phyloP scores from a whole-genome alignment of 495 filamentous ascomycete species.

The Penicillium herquei region DNA sequence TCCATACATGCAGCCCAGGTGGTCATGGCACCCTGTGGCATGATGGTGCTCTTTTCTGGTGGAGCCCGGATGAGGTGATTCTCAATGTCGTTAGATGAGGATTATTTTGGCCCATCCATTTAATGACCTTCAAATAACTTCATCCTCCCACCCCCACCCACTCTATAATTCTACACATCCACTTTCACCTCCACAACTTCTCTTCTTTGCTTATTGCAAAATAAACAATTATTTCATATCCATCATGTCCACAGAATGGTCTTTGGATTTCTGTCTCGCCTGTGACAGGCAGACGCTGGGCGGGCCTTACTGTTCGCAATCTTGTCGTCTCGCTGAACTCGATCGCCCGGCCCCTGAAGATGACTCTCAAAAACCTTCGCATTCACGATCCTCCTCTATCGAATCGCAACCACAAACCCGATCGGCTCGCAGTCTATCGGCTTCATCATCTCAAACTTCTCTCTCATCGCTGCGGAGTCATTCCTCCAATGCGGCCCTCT shows the following conservation, averaged over 20 bases:
- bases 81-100: neutral
- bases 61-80: constrained; percentile 1
- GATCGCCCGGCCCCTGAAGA: constrained; percentile 58
- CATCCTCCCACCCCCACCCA: neutral
- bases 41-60: neutral
- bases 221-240: constrained; percentile 19
- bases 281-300: constrained; percentile 85
- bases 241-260: constrained; percentile 79
- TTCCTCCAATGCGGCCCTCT: constrained; percentile 56
- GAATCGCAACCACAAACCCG: constrained; percentile 10
- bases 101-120: neutral
- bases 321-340: constrained; percentile 84
- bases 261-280: constrained; percentile 88
- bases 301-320: constrained; percentile 87
- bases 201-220: neutral
- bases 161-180: neutral
- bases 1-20: neutral
- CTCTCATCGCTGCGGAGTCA: constrained; percentile 74
- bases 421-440: constrained; percentile 52
- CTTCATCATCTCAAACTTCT: constrained; percentile 82
- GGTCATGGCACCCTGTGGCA: constrained; percentile 1
- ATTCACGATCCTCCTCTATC: constrained; percentile 42
- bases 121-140: neutral
- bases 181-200: no score
- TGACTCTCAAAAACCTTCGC: constrained; percentile 35